Base-by-base conservation (phyloP, 2,329 filamentous ascomycete species). In the Colletotrichum sp. region DNA sequence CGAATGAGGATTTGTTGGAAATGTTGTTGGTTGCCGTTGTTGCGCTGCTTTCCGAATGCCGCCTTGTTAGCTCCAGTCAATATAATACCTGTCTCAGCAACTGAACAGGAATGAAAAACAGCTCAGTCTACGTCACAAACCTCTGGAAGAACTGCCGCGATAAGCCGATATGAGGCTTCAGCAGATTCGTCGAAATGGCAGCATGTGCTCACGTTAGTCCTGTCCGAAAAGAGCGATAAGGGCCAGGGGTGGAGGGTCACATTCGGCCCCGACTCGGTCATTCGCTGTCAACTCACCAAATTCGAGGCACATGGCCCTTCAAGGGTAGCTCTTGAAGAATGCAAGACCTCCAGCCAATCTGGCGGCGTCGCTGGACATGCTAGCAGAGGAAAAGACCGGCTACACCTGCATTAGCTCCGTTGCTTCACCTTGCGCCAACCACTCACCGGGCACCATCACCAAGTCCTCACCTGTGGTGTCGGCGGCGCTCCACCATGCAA, bases 401-500 rank as follows among this genome's bases (percentile, higher is more conserved):
- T 76, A 70, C 74, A 76, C 74, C 74, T 76, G 74, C 74, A 76
- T 76, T 76, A 76, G 74, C 30, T 25, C 16, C 28, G 16, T 27
- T n/a, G 39, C 62, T 32, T 68, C 62, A 56, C 62, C 48, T 62
- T 52, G 58, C 34, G 13, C 25, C 12, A 13, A n/a, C 74, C 74
- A 74, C 34, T 74, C 65, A 66, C 61, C 65, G 52, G 58, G 22
- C 71, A 60, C 52, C 71, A 65, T 75, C 71, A 30, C 70, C 43
- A 70, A 70, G n/a, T 74, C 65, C 36, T 70, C 60, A 55, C 39
- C 65, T 25, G 16, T 70, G 66, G 65, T 61, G 71, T 66, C 69
- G 58, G 52, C 25, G 16, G 43, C 43, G n/a, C 43, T 52, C 30
- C 39, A 25, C 55, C 15, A 6, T 9, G 13, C 48, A 43, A 25